Base-by-base conservation (phyloP, 1,284 basidiomycete species). In the Puccinia coronata region DNA sequence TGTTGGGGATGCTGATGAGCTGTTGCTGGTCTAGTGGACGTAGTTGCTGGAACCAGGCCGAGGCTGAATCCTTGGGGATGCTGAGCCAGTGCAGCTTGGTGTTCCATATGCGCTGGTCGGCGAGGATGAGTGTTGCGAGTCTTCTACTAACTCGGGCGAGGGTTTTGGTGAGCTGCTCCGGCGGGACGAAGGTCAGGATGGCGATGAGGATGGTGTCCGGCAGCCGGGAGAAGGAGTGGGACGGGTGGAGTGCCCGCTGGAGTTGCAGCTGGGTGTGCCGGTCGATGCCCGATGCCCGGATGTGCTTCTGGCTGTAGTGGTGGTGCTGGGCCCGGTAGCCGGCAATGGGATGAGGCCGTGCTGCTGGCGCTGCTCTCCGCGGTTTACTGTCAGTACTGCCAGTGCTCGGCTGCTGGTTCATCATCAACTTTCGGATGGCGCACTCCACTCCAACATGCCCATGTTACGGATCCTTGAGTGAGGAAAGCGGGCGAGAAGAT, bases 291-390 rank as follows among this genome's bases (percentile, higher is more conserved):
- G 74, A 47, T 5, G 57, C 23, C 11, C 25, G 36, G 23, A 76
- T 25, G 23, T 41, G 43, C 34, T 65, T 16, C 28, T 76, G 74
- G 61, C 28, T 39, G 41, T 76, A 51, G 23, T 65, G n/a, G 43
- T 76, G 74, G n/a, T 76, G 74, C 43, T 76, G 74, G 25, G 74
- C 57, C 16, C 59, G 36, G 25, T 59, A 76, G 0, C 74, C 74
- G 31, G 59, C 59, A 31, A 76, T 63, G 12, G 74, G 59, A 65
- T 76, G 67, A 1, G 67, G 67, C 16, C 67, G 12, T 16, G 67
- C 67, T 25, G 67, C 41, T 28, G 67, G 67, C 2, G 67, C 67
- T 2, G 41, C n/a, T 28, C 67, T 69, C 31, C 67, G 36, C 6
- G 20, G 57, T 36, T n/a, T n/a, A n/a, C n/a, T n/a, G n/a, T n/a